Evolutionary conservation across 148 eudicot species (phyloP).

Genomic region (Nyssa sinensis): DNA sequence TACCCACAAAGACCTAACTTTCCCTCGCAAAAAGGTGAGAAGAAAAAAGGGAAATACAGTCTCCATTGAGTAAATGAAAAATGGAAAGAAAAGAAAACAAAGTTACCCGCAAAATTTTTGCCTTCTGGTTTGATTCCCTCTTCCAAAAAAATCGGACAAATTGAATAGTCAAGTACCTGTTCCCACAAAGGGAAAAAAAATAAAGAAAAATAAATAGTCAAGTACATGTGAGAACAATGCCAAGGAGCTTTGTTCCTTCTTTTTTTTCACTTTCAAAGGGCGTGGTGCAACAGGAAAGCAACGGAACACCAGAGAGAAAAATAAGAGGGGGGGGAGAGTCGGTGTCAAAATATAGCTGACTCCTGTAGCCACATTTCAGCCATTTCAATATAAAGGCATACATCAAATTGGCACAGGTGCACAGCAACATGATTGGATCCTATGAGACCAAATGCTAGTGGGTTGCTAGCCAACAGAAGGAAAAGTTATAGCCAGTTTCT

Average conservation of each 20-base stretch:
- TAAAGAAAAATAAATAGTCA: not conserved
- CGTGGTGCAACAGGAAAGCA: not conserved
- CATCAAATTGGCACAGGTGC: not conserved
- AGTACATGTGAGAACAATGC: not conserved
- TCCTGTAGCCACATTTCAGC: not conserved
- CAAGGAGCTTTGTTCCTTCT: no score
- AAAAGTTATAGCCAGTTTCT: slow-evolving; percentile 14
- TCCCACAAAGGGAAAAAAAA: no score
- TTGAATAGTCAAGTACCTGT: slow-evolving; percentile 91
- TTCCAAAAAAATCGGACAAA: slow-evolving; percentile 99
- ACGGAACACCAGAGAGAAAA: not conserved
- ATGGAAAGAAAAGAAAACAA: not conserved
- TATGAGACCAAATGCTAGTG: not conserved
- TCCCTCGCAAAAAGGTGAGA: not conserved
- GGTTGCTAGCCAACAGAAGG: not conserved
- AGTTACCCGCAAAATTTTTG: slow-evolving; percentile 92
- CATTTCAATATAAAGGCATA: not conserved
- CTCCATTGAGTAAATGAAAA: slow-evolving; percentile 23
- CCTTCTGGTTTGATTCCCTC: slow-evolving; percentile 98
- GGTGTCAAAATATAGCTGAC: no score
- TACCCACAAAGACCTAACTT: not conserved
- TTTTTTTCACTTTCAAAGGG: not conserved
- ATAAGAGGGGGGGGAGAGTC: not conserved
- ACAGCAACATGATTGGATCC: not conserved
- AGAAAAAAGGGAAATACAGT: slow-evolving; percentile 39